These are phyloP conservation scores for Parsonsia alboflavescens DNA, from an alignment of 257 asterid genomes.

Conservation along the genomic window DNA sequence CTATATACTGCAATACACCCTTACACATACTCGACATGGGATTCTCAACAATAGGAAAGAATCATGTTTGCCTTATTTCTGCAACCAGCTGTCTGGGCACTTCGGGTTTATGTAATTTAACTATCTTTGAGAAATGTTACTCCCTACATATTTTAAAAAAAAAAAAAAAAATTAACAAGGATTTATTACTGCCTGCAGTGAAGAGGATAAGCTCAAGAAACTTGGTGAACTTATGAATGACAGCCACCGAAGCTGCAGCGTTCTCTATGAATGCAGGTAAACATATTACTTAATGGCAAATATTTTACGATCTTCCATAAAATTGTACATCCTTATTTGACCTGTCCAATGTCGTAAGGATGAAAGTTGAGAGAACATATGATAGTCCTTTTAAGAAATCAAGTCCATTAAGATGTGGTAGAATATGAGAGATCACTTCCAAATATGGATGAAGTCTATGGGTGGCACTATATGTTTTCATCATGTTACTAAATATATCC, in stretches of 20 bases:
- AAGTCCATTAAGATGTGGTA: not conserved
- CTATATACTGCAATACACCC: too few relatives aligned
- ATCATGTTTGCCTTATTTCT: not conserved
- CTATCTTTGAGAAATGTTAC: not conserved
- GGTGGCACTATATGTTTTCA: not conserved
- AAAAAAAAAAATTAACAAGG: too few relatives aligned
- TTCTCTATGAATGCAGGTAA: constrained; percentile 94
- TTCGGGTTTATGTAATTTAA: not conserved
- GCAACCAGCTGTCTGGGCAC: not conserved
- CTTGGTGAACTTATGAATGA: constrained; percentile 94
- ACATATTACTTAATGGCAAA: too few relatives aligned
- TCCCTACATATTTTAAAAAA: not conserved
- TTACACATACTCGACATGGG: too few relatives aligned
- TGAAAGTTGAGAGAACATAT: not conserved
- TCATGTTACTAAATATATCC: not conserved
- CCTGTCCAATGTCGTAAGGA: not conserved
- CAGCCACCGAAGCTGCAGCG: constrained; percentile 92
- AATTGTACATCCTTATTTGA: not conserved
- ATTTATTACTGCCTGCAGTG: constrained; percentile 38
- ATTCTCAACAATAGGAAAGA: too few relatives aligned
- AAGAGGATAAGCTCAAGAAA: constrained; percentile 71
- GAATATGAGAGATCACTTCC: not conserved
- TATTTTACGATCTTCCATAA: too few relatives aligned
- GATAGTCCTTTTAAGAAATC: not conserved
- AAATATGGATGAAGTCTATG: not conserved